A percentile compares a stretch with the other conserved stretches of the same genome.
Conservation (phyloP, 768 basidiomycete genomes). For the Phallus indusiatus region DNA sequence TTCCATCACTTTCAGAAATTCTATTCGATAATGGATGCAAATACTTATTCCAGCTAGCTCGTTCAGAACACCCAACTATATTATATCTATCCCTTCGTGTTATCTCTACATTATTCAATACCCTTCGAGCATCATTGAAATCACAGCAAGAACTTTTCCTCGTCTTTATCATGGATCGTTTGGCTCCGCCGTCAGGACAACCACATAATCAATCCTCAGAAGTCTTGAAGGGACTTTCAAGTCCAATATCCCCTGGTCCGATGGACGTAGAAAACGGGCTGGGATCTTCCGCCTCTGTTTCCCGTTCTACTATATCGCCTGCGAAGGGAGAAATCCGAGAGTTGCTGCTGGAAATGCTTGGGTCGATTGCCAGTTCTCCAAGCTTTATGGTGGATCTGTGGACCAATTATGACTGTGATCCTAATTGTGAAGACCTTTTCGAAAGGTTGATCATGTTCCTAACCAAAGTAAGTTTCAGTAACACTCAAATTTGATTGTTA, state of each 20-base stretch:
- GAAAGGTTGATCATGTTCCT: conserved; percentile 83
- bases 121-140: conserved; percentile 79
- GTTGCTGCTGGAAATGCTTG: conserved; percentile 80
- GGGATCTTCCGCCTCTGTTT: conserved; percentile 24
- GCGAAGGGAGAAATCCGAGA: conserved; percentile 84
- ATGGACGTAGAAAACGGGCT: conserved; percentile 38
- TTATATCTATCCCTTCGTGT: conserved; percentile 76
- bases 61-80: conserved; percentile 77
- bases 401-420: conserved; percentile 94
- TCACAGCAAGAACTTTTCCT: conserved; percentile 93
- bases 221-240: conserved; percentile 10
- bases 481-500: not conserved
- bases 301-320: conserved; percentile 56
- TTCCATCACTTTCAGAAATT: conserved; percentile 67
- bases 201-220: conserved; percentile 2
- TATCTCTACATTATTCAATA: conserved; percentile 80
- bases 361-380: conserved; percentile 69
- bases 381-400: conserved; percentile 96
- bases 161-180: conserved; percentile 85
- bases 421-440: conserved; percentile 93
- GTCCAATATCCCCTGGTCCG: conserved; percentile 35
- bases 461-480: conserved; percentile 53
- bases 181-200: conserved; percentile 48
- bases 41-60: conserved; percentile 92
- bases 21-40: conserved; percentile 89